A percentile compares a stretch with the other conserved stretches of the same genome.
phyloP scores from a whole-genome alignment of 2,329 filamentous ascomycete species.

The Fusarium beomiforme region DNA sequence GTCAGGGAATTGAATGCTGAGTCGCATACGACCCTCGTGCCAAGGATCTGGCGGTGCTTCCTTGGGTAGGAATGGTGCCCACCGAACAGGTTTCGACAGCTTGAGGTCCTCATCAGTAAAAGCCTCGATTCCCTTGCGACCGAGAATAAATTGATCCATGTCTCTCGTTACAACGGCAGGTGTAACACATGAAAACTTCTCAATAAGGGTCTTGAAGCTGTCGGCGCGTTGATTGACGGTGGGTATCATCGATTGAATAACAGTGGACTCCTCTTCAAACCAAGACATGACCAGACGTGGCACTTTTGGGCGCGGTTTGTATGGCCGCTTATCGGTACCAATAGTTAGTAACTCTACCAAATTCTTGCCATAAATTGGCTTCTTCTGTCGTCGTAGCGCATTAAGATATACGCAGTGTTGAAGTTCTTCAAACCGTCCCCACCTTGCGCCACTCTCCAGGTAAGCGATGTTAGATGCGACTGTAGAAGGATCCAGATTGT shows the following conservation, averaged over 20 bases:
- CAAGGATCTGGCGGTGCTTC: slow-evolving; percentile 78
- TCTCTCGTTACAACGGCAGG: slow-evolving; percentile 87
- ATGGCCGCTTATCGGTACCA: slow-evolving; percentile 66
- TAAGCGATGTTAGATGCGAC: slow-evolving; percentile 76
- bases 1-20: slow-evolving; percentile 96
- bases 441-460: slow-evolving; percentile 76
- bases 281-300: slow-evolving; percentile 75
- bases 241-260: slow-evolving; percentile 74
- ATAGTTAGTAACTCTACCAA: slow-evolving; percentile 80
- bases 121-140: slow-evolving; percentile 64
- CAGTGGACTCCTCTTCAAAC: slow-evolving; percentile 75
- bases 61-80: slow-evolving; percentile 66
- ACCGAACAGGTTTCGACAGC: slow-evolving; percentile 65
- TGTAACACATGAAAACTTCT: slow-evolving; percentile 92
- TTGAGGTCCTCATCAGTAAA: slow-evolving; percentile 67
- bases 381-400: slow-evolving; percentile 79
- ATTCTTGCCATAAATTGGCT: slow-evolving; percentile 82
- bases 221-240: slow-evolving; percentile 78
- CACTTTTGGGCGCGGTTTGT: slow-evolving; percentile 67
- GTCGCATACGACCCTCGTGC: slow-evolving; percentile 90
- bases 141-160: slow-evolving; percentile 74
- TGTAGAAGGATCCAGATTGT: slow-evolving; percentile 70
- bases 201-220: slow-evolving; percentile 77
- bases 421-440: slow-evolving; percentile 78
- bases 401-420: slow-evolving; percentile 85